Percentiles rank a stretch among this genome's conserved stretches.
phyloP scores from a whole-genome alignment of 2,329 filamentous ascomycete genomes.

The Diplodia sapinea region DNA sequence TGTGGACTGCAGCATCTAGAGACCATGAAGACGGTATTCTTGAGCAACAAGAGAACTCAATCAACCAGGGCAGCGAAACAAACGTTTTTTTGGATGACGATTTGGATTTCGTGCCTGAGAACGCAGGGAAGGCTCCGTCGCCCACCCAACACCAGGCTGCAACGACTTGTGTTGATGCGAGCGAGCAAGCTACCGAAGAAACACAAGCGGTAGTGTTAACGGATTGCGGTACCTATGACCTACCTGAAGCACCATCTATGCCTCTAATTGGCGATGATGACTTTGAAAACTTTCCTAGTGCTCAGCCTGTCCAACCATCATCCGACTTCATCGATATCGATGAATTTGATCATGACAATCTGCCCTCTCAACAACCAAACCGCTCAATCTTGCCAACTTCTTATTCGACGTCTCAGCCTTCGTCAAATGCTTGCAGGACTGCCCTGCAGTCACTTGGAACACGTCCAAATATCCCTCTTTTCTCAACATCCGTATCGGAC shows the following conservation, averaged over 20 bases:
- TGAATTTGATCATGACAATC: background rate
- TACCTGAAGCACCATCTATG: background rate
- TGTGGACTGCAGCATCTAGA: slow-evolving; percentile 46
- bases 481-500: background rate
- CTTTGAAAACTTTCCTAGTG: slow-evolving; percentile 3
- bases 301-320: slow-evolving; percentile 1
- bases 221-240: too few relatives aligned
- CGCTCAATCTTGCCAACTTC: background rate
- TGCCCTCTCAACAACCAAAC: background rate
- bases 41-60: slow-evolving; percentile 33
- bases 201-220: background rate
- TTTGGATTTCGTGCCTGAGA: background rate
- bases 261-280: background rate
- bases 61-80: background rate
- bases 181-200: background rate
- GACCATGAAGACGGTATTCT: slow-evolving; percentile 43
- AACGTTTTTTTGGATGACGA: background rate
- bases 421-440: background rate
- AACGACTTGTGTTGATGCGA: background rate
- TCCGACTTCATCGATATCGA: slow-evolving; percentile 29
- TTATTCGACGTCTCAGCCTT: background rate
- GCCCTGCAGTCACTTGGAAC: background rate
- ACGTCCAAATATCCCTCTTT: background rate
- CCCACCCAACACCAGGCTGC: background rate
- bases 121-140: background rate